Evolutionary conservation across 2,329 filamentous ascomycete species (phyloP).

Genomic region (Diaporthe sp.): DNA sequence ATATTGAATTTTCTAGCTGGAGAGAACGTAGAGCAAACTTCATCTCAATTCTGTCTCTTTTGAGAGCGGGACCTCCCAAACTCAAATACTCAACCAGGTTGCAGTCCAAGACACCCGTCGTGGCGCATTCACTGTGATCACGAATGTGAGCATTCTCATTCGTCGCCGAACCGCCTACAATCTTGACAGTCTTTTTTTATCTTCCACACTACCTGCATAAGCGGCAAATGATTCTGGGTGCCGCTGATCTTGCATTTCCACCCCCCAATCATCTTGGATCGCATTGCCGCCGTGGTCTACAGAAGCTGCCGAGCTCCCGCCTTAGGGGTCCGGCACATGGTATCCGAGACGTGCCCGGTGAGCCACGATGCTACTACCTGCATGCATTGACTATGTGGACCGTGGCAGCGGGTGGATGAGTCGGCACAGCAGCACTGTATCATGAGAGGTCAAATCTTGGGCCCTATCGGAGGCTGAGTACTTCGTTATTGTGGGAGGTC

Average conservation of each 20-base stretch:
- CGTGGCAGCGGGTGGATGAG: not conserved
- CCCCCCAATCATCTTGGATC: slow-evolving; percentile 8
- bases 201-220: slow-evolving; percentile 19
- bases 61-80: not conserved
- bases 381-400: not conserved
- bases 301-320: slow-evolving; percentile 14
- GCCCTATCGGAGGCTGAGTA: not conserved
- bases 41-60: not conserved
- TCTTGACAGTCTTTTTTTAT: slow-evolving; percentile 28
- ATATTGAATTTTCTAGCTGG: not conserved
- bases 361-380: not conserved
- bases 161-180: slow-evolving; percentile 32
- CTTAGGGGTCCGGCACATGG: not conserved
- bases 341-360: too few species aligned
- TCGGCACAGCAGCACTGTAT: not conserved
- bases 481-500: not conserved
- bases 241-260: slow-evolving; percentile 17
- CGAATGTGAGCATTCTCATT: slow-evolving; percentile 32
- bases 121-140: slow-evolving; percentile 22
- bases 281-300: not conserved
- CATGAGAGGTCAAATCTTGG: not conserved
- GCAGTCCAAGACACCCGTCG: not conserved
- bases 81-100: not conserved
- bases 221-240: slow-evolving; percentile 16
- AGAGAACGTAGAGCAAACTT: not conserved